phyloP scores from a whole-genome alignment of 1,284 basidiomycete species.

The Vanrija sp. region DNA sequence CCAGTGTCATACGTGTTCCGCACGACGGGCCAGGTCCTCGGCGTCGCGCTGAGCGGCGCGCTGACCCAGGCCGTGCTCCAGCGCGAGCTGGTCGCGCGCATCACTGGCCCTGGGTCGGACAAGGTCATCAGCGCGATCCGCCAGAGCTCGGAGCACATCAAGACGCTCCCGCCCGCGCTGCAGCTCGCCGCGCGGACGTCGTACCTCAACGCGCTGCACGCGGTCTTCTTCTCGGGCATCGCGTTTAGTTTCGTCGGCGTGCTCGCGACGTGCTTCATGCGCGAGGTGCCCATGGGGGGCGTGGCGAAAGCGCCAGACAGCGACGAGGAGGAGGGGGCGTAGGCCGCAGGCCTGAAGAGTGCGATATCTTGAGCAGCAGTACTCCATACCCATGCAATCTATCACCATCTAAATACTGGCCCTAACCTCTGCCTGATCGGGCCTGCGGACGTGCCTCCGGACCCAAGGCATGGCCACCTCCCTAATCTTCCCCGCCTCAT shows the following conservation, averaged over 20 bases:
- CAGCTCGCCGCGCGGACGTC: constrained; percentile 70
- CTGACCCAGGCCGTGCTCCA: constrained; percentile 71
- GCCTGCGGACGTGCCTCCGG: too few species aligned
- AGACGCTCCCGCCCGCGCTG: constrained; percentile 60
- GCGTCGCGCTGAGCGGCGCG: constrained; percentile 77
- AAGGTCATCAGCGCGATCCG: constrained; percentile 57
- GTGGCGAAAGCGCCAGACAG: not conserved
- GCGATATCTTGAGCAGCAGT: too few species aligned
- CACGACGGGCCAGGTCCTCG: constrained; percentile 84
- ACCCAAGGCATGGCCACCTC: constrained; percentile 15
- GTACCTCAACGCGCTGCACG: constrained; percentile 75
- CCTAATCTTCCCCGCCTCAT: constrained; percentile 8
- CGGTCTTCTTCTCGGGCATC: constrained; percentile 77
- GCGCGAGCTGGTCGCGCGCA: constrained; percentile 62
- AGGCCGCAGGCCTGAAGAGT: too few species aligned
- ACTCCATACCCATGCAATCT: too few species aligned
- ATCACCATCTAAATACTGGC: too few species aligned
- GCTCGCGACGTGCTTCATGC: constrained; percentile 31
- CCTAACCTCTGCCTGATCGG: too few species aligned
- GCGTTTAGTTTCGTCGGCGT: constrained; percentile 41
- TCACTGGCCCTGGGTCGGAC: constrained; percentile 65
- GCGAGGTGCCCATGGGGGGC: constrained; percentile 36
- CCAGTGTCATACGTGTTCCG: constrained; percentile 84
- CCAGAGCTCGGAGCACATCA: constrained; percentile 76
- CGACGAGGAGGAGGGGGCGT: not conserved